Percentiles rank a stretch among this genome's conserved stretches.
These are phyloP conservation scores for Leucocoprinus sp. DNA, from an alignment of 768 basidiomycete species.

Conservation along the genomic window DNA sequence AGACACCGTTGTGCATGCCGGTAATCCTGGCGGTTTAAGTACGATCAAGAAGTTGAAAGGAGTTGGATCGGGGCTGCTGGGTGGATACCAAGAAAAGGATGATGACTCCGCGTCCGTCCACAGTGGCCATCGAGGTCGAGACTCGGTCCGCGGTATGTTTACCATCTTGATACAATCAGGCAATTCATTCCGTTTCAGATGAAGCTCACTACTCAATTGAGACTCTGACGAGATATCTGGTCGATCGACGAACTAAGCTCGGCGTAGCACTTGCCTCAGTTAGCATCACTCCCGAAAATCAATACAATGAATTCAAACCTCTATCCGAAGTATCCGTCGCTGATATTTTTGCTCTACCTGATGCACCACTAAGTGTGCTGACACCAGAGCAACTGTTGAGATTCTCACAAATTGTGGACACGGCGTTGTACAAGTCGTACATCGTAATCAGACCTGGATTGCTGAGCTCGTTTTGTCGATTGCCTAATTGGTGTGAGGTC, in stretches of 20 bases:
- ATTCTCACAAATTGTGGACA: constrained; percentile 91
- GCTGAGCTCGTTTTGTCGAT: constrained; percentile 78
- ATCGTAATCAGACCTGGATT: constrained; percentile 73
- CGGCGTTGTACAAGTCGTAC: constrained; percentile 91
- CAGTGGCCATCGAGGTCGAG: constrained; percentile 25
- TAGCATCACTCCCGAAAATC: constrained; percentile 54
- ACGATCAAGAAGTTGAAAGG: constrained; percentile 36
- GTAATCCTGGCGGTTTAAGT: background rate
- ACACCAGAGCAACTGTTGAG: constrained; percentile 80
- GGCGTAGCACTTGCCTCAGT: constrained; percentile 66
- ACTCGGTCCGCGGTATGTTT: constrained; percentile 25
- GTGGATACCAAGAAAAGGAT: constrained; percentile 34
- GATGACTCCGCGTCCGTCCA: constrained; percentile 51
- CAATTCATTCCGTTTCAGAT: constrained; percentile 30
- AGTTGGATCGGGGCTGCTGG: constrained; percentile 46
- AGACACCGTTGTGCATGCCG: constrained; percentile 17
- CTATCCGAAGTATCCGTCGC: constrained; percentile 66
- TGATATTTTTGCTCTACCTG: constrained; percentile 74
- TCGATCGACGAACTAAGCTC: constrained; percentile 85
- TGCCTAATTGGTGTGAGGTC: constrained; percentile 97
- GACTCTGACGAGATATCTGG: constrained; percentile 78
- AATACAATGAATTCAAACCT: constrained; percentile 58
- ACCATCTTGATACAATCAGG: background rate
- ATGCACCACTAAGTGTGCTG: constrained; percentile 60
- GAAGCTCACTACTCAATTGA: constrained; percentile 71